Percentiles rank a stretch among this genome's conserved stretches.
Evolutionary conservation across 208 protist genomes (phyloP).

Genomic region (Wallacemonas sp.): DNA sequence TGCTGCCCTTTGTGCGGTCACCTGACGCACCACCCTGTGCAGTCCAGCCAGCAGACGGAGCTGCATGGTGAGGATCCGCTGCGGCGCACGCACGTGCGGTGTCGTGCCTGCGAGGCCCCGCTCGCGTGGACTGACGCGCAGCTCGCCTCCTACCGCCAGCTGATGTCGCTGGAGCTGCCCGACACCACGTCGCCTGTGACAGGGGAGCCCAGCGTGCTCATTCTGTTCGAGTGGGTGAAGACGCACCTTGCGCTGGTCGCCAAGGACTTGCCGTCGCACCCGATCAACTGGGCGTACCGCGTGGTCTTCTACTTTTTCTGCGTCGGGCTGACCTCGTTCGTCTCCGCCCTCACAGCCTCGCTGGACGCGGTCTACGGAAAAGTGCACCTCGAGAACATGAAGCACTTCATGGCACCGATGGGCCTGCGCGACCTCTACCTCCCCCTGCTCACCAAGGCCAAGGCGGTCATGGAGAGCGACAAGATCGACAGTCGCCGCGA

Average conservation of each 20-base stretch:
- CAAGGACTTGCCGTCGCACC: constrained; percentile 41
- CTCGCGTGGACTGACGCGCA: constrained; percentile 34
- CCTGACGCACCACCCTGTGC: constrained; percentile 43
- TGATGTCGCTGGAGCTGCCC: constrained; percentile 34
- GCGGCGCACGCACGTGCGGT: constrained; percentile 22
- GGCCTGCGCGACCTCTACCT: constrained; percentile 30
- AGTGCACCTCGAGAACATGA: constrained; percentile 15
- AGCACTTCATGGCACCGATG: constrained; percentile 20
- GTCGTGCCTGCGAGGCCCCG: constrained; percentile 26
- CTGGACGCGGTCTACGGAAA: background rate
- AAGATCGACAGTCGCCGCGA: background rate
- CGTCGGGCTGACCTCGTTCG: constrained; percentile 41
- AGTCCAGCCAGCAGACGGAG: constrained; percentile 30
- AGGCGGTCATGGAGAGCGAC: background rate
- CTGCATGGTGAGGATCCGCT: constrained; percentile 29
- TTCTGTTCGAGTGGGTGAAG: constrained; percentile 44
- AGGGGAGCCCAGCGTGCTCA: constrained; percentile 9
- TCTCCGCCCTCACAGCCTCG: constrained; percentile 24
- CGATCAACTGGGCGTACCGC: constrained; percentile 73
- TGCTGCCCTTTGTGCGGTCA: constrained; percentile 45
- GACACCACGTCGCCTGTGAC: constrained; percentile 25
- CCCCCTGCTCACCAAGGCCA: constrained; percentile 13
- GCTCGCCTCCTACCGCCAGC: constrained; percentile 21
- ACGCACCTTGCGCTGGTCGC: constrained; percentile 28
- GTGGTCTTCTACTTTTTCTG: constrained; percentile 70